Base-by-base conservation (phyloP, 2,329 filamentous ascomycete genomes). In the Exserohilum turcica region DNA sequence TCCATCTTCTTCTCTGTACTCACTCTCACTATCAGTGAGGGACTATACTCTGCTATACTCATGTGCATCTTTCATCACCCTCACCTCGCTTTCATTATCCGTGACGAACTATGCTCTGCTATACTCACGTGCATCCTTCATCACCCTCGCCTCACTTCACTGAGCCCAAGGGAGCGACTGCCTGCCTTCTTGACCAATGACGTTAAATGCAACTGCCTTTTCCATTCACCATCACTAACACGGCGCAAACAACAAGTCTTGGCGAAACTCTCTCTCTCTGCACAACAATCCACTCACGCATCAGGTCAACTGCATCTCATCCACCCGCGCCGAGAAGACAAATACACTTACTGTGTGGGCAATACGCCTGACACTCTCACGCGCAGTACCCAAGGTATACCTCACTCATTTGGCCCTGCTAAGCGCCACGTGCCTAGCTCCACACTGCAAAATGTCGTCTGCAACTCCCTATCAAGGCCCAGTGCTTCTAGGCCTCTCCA, bases 401-500 rank as follows among this genome's bases (percentile, higher is more conserved):
- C 28, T n/a, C 18, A 38, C n/a, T n/a, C 13, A 15, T 2, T 9
- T 21, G 10, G 4, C n/a, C 31, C 27, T 39, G 16, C 42, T 50
- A 31, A 52, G 7, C 31, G 33, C n/a, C 19, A 4, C 8, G 6
- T 16, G 21, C 29, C 10, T 33, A 49, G 36, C 32, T 21, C 13
- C 18, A 21, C 37, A 9, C 6, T 28, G 43, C 29, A 51, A 28
- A 19, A 56, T 60, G 60, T 38, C 57, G n/a, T 49, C 52, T 6
- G 36, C 29, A 2, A 43, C 52, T 28, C 27, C 19, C 3, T 54
- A 57, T 16, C 12, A n/a, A 9, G 60, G 61, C 12, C 57, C 63
- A 3, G 54, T 42, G 9, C 43, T 54, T n/a, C 57, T 65, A n/a
- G 47, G 40, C 16, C 31, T 46, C 24, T 63, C 63, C 12, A 65